Evolutionary conservation across 257 asterid genomes (phyloP).

Genomic region (Paraleonurus japonicus): DNA sequence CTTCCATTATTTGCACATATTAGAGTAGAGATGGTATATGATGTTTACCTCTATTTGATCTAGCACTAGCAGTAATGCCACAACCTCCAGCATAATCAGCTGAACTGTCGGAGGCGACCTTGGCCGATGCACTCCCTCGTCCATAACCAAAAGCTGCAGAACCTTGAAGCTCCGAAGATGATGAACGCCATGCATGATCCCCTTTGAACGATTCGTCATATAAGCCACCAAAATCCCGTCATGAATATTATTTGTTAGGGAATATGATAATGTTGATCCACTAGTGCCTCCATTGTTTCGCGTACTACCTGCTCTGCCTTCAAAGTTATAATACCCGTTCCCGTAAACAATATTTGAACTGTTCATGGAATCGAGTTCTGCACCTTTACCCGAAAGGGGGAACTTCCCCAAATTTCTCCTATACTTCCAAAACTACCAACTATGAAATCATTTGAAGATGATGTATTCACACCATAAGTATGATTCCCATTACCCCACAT

Average conservation of each 20-base stretch:
- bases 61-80: slow-evolving; percentile 38
- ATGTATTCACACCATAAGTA: slow-evolving; percentile 34
- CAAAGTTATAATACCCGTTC: slow-evolving; percentile 26
- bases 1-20: not conserved
- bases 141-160: slow-evolving; percentile 51
- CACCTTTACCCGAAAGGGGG: slow-evolving; percentile 35
- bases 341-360: slow-evolving; percentile 31
- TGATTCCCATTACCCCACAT: slow-evolving; percentile 50
- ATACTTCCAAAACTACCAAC: slow-evolving; percentile 50
- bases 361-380: slow-evolving; percentile 39
- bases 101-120: slow-evolving; percentile 45
- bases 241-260: slow-evolving; percentile 35
- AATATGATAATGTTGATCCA: slow-evolving; percentile 24
- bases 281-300: slow-evolving; percentile 39
- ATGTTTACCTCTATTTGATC: slow-evolving; percentile 62
- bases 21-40: too few species aligned
- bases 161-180: slow-evolving; percentile 50
- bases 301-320: slow-evolving; percentile 38
- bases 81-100: slow-evolving; percentile 57
- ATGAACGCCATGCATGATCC: slow-evolving; percentile 51
- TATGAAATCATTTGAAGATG: slow-evolving; percentile 37
- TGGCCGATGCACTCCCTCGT: slow-evolving; percentile 38
- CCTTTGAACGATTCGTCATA: slow-evolving; percentile 42
- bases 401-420: slow-evolving; percentile 63
- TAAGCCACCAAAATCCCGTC: slow-evolving; percentile 45